Evolutionary conservation across 208 protist genomes (phyloP).

Genomic region (Acanthamoeba culbertsoni): DNA sequence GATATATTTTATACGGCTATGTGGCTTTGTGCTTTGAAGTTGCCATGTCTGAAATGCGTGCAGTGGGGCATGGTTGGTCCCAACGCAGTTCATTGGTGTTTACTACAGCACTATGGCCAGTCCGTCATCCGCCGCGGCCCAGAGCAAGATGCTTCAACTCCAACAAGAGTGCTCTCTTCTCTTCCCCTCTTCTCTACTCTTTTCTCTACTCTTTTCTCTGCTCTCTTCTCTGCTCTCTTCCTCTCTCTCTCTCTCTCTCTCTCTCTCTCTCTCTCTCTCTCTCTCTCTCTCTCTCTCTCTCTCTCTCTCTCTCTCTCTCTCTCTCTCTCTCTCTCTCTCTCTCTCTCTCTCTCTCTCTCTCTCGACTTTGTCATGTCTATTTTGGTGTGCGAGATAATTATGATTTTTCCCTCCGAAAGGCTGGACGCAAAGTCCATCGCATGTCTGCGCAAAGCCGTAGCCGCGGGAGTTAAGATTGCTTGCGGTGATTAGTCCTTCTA

Average conservation of each 20-base stretch:
- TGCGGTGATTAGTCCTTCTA: neutral
- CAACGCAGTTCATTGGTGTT: slow-evolving; percentile 19
- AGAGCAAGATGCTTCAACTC: slow-evolving; percentile 26
- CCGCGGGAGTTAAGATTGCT: slow-evolving; percentile 16
- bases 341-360: too few species aligned
- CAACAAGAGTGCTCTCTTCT: neutral
- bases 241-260: too few species aligned
- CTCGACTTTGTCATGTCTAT: too few species aligned
- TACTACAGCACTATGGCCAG: neutral
- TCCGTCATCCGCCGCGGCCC: neutral
- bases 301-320: too few species aligned
- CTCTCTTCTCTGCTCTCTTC: too few species aligned
- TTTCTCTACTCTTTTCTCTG: too few species aligned
- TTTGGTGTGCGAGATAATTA: too few species aligned
- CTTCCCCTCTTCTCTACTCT: neutral
- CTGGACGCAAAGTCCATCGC: neutral
- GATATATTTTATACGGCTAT: neutral
- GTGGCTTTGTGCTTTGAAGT: neutral
- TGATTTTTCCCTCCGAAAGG: too few species aligned
- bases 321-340: too few species aligned
- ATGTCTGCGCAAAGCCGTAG: slow-evolving; percentile 19
- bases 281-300: too few species aligned
- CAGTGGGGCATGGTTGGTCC: slow-evolving; percentile 27
- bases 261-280: too few species aligned
- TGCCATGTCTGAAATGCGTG: too few species aligned